Conservation (phyloP, 78 protist genomes). For the Dictyostelium discoideum region DNA sequence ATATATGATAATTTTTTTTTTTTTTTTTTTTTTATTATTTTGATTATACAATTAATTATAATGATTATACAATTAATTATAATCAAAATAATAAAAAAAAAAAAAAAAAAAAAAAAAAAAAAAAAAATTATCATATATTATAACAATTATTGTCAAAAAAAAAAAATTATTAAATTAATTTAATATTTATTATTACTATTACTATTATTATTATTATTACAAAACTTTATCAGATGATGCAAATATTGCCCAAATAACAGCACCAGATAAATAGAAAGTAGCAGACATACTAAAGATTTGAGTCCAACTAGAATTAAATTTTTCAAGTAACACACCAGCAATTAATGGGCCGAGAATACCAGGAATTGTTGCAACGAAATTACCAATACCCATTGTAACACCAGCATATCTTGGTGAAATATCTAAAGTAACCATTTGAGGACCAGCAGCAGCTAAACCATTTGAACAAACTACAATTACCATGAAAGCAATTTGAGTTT, state of each 20-base stretch:
- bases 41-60: too few relatives aligned
- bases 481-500: neutral
- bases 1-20: too few relatives aligned
- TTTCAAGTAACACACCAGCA: conserved; percentile 26
- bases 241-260: conserved; percentile 42
- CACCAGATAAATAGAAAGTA: conserved; percentile 9
- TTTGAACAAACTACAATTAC: neutral
- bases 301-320: conserved; percentile 8
- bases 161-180: too few relatives aligned
- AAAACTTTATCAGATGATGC: neutral
- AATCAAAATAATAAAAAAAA: too few relatives aligned
- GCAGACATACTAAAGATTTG: conserved; percentile 30
- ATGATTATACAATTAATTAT: too few relatives aligned
- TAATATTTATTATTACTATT: neutral
- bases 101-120: too few relatives aligned
- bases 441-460: conserved; percentile 22
- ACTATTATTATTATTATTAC: neutral
- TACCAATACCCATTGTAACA: conserved; percentile 57
- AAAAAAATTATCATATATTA: too few relatives aligned
- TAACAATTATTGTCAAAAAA: too few relatives aligned
- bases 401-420: conserved; percentile 18
- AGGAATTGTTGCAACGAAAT: conserved; percentile 49
- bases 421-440: conserved; percentile 33
- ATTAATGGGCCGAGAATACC: conserved; percentile 30
- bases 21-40: too few relatives aligned